Base-by-base conservation (phyloP, 2,329 filamentous ascomycete genomes). In the Hypoxylon sp. region DNA sequence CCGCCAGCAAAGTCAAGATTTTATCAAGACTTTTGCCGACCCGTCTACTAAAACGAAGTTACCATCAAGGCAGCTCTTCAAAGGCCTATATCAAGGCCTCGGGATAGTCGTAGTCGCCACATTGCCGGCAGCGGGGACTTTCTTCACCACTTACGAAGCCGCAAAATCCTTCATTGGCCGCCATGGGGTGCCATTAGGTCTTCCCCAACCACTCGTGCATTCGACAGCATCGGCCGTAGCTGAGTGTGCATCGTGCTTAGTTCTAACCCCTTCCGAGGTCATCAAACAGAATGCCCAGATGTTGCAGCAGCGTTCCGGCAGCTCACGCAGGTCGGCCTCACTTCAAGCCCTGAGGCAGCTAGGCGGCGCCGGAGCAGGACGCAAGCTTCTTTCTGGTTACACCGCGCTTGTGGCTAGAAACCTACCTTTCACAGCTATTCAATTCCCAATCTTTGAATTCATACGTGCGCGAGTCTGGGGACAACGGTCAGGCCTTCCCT, bases 231-330 rank as follows among this genome's bases (percentile, higher is more conserved):
- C 93, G 1, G 91, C 90, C 1, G 81, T 89, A 14, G 94, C 91
- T 1, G 94, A 98, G 80, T 87, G 94, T 73, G 92, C 94, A 2
- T 94, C 93, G 4, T 97, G 94, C 77, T 85, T 94, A 19, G 92
- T 97, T 67, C 87, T 97, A 37, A 95, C 94, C 0, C 94, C 94
- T 0, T 93, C 94, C 13, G 94, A 97, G 78, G 93, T 97, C 6
- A 88, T 97, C 70, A 97, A 98, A 82, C 94, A 97, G 78, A 97
- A 97, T 79, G 94, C 94, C 0, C 94, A 97, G 79, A 94, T 97
- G 87, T 84, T 96, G 35, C 73, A 83, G 22, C 75, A 69, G 9
- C 76, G 74, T 13, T 52, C 64, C 62, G 66, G 37, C 29, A 50
- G 75, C 33, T 75, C 69, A 14, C 71, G 52, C 8, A 52, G 59